These are phyloP conservation scores for Anthracocystis panici-leucophaei DNA, from an alignment of 1,284 basidiomycete species.

Conservation along the genomic window DNA sequence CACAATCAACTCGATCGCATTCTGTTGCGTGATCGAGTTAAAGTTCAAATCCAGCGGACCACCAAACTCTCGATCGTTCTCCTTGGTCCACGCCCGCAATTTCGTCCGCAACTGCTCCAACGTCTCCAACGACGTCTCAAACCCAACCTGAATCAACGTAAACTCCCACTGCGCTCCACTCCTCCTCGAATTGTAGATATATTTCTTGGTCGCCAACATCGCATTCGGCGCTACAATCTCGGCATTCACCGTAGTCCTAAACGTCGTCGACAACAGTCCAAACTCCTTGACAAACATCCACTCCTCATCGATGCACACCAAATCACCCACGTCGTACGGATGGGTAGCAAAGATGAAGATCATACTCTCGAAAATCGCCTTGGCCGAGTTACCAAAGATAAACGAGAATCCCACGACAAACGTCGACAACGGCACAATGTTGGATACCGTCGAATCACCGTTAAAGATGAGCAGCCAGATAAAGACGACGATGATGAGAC, in stretches of 20 bases:
- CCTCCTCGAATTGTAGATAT: conserved; percentile 75
- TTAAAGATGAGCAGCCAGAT: conserved; percentile 84
- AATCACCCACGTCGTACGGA: conserved; percentile 68
- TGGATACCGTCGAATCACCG: conserved; percentile 77
- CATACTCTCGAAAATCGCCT: conserved; percentile 78
- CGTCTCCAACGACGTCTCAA: conserved; percentile 69
- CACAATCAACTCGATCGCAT: conserved; percentile 70
- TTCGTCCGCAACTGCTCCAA: conserved; percentile 78
- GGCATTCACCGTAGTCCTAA: conserved; percentile 81
- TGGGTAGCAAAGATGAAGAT: conserved; percentile 79
- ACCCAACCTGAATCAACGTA: conserved; percentile 71
- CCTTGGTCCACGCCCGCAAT: conserved; percentile 76
- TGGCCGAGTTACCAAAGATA: conserved; percentile 82
- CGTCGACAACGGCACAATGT: conserved; percentile 83
- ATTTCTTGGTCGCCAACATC: conserved; percentile 78
- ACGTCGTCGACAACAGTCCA: conserved; percentile 83
- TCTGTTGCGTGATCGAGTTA: conserved; percentile 67
- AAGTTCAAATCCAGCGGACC: conserved; percentile 68
- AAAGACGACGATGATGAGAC: conserved; percentile 77
- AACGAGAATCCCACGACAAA: conserved; percentile 73
- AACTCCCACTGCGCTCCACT: conserved; percentile 78
- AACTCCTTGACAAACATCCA: conserved; percentile 72
- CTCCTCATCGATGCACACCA: conserved; percentile 68
- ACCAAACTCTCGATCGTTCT: conserved; percentile 75
- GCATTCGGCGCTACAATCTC: conserved; percentile 84